Conservation (phyloP, 495 filamentous ascomycete species). For the Neurospora terricola region DNA sequence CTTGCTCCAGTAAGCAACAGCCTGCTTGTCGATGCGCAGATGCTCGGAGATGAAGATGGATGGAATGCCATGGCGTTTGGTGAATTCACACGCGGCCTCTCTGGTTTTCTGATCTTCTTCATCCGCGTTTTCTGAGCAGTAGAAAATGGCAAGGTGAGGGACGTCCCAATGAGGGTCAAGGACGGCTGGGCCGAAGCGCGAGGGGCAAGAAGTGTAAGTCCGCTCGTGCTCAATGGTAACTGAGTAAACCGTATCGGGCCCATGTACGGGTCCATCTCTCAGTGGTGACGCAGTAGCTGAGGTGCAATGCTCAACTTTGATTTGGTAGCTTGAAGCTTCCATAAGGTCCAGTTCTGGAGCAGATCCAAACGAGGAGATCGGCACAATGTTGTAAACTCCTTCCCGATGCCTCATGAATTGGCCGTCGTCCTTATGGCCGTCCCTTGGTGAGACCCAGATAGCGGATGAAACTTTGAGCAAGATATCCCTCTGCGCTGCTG, state of each 20-base stretch:
- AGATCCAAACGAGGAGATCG: conserved; percentile 59
- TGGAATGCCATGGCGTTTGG: conserved; percentile 55
- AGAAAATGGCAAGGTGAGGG: conserved; percentile 64
- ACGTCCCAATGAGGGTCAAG: conserved; percentile 47
- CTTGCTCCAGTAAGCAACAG: conserved; percentile 12
- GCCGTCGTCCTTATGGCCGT: conserved; percentile 11
- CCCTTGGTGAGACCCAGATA: conserved; percentile 33
- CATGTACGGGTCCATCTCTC: background rate
- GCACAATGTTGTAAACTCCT: conserved; percentile 58
- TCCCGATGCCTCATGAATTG: conserved; percentile 13
- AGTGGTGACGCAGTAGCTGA: conserved; percentile 26
- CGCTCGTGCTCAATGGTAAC: conserved; percentile 51
- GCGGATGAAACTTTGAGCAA: conserved; percentile 67
- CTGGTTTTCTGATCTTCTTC: conserved; percentile 38
- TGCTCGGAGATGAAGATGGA: conserved; percentile 58
- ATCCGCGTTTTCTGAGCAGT: conserved; percentile 48
- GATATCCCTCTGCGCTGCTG: conserved; percentile 54
- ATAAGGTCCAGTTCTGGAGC: conserved; percentile 66
- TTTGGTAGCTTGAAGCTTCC: conserved; percentile 54
- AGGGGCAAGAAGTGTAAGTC: conserved; percentile 23
- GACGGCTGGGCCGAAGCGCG: conserved; percentile 17
- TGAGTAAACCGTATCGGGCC: conserved; percentile 18
- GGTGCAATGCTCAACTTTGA: conserved; percentile 64
- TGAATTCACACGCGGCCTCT: conserved; percentile 47
- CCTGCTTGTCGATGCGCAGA: conserved; percentile 37